phyloP scores from a whole-genome alignment of 495 filamentous ascomycete species.

The Penicillium silybi region DNA sequence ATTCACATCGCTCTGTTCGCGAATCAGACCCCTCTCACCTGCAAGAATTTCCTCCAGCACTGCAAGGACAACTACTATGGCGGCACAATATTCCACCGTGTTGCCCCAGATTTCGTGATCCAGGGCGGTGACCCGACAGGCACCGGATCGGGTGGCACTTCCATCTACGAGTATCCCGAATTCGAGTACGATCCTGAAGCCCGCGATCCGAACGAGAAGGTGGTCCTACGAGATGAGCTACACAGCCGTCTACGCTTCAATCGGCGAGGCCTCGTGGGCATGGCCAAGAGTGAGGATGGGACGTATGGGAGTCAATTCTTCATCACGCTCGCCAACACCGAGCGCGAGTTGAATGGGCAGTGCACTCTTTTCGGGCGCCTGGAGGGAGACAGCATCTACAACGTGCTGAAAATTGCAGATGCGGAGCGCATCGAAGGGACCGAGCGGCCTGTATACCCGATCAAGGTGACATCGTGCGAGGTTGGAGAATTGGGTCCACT shows the following conservation, averaged over 20 bases:
- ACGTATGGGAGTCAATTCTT: conserved; percentile 97
- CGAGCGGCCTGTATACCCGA: conserved; percentile 86
- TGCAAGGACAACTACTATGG: conserved; percentile 94
- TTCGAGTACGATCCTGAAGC: conserved; percentile 67
- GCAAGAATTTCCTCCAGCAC: conserved; percentile 93
- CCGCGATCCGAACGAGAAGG: conserved; percentile 51
- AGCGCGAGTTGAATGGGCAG: conserved; percentile 79
- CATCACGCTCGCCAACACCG: conserved; percentile 75
- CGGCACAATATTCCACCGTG: conserved; percentile 86
- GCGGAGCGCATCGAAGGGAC: conserved; percentile 71
- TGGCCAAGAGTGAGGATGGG: conserved; percentile 73
- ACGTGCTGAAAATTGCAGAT: conserved; percentile 87
- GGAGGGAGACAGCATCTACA: conserved; percentile 92
- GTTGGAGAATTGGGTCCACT: conserved; percentile 77
- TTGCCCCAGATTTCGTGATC: conserved; percentile 86
- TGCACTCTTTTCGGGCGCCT: conserved; percentile 94
- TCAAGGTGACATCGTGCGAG: conserved; percentile 73
- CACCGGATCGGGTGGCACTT: conserved; percentile 86
- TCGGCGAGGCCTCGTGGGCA: conserved; percentile 78
- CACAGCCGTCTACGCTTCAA: conserved; percentile 92
- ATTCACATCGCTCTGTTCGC: conserved; percentile 89
- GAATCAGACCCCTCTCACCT: conserved; percentile 84
- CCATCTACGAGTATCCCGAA: conserved; percentile 81
- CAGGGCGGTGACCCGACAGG: conserved; percentile 94
- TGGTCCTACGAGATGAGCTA: conserved; percentile 82